Conservation (phyloP, 805 yeast species). For the Starmerella riodocensis region DNA sequence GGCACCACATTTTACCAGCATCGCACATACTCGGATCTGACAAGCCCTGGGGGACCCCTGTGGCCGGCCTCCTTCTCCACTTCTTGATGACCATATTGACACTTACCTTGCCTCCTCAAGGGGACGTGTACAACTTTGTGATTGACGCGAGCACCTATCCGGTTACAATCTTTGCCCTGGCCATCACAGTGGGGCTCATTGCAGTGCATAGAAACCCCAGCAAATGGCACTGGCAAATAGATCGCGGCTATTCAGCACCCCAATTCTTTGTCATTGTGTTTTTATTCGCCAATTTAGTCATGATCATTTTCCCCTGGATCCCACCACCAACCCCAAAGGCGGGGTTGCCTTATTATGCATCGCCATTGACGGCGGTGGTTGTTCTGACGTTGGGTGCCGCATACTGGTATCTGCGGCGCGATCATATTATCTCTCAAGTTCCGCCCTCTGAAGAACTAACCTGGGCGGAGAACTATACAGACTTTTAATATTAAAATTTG, state of each 20-base stretch:
- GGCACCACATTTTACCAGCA: conserved; percentile 39
- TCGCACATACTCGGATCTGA: conserved; percentile 35
- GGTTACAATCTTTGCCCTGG: conserved; percentile 44
- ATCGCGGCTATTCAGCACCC: conserved; percentile 12
- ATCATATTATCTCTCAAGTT: conserved; percentile 4
- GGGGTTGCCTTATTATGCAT: conserved; percentile 43
- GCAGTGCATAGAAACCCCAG: conserved; percentile 36
- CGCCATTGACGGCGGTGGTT: conserved; percentile 41
- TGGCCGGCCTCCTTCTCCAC: conserved; percentile 39
- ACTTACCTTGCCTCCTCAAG: conserved; percentile 46
- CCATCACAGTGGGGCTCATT: conserved; percentile 40
- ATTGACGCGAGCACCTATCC: conserved; percentile 53
- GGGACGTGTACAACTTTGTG: conserved; percentile 50
- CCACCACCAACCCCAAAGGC: conserved; percentile 35
- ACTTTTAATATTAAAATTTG: no score
- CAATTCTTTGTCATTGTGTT: conserved; percentile 28
- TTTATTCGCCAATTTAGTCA: conserved; percentile 35
- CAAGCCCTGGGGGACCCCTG: conserved; percentile 29
- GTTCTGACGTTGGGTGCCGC: conserved; percentile 35
- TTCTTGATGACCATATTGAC: conserved; percentile 44
- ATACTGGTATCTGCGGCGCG: conserved; percentile 26
- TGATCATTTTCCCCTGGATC: conserved; percentile 44
- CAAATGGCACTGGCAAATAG: conserved; percentile 30
- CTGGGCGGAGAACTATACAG: conserved; percentile 2
- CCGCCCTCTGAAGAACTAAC: conserved; percentile 4